phyloP scores from a whole-genome alignment of 257 asterid genomes.

The Salvia splendens region DNA sequence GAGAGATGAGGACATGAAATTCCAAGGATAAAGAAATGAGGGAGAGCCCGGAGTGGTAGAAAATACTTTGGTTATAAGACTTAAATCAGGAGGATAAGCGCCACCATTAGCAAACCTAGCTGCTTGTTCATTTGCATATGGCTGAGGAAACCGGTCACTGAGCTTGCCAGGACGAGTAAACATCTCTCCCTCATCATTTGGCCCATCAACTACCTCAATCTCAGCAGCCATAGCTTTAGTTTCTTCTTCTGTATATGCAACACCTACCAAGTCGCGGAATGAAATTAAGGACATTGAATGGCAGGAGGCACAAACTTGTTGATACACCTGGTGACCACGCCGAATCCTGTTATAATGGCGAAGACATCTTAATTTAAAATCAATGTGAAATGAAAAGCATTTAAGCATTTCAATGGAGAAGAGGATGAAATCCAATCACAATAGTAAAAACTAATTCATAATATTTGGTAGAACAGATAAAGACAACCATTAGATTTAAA shows the following conservation, averaged over 20 bases:
- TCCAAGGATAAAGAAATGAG: too few relatives aligned
- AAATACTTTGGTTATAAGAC: conserved; percentile 85
- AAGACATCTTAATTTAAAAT: too few relatives aligned
- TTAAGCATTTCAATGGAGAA: too few relatives aligned
- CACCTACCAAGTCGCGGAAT: conserved; percentile 81
- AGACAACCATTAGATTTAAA: too few relatives aligned
- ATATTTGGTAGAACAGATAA: too few relatives aligned
- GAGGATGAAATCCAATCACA: too few relatives aligned
- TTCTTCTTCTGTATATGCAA: conserved; percentile 94
- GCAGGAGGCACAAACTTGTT: conserved; percentile 85
- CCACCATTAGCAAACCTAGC: conserved; percentile 97
- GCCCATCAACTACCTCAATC: conserved; percentile 90
- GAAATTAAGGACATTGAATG: conserved; percentile 83
- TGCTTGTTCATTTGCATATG: conserved; percentile 79
- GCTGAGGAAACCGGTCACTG: conserved; percentile 89
- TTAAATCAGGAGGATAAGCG: conserved; percentile 92
- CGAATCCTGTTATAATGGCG: conserved; percentile 50
- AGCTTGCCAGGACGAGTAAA: conserved; percentile 88
- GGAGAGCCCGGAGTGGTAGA: neutral
- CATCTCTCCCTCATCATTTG: conserved; percentile 97
- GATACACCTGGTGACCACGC: conserved; percentile 81
- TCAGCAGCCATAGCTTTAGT: conserved; percentile 93
- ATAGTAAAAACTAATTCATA: too few relatives aligned
- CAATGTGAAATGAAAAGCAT: too few relatives aligned
- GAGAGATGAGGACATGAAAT: too few relatives aligned